Conservation (phyloP, 106 monocot species). For the Agapanthus africanus region DNA sequence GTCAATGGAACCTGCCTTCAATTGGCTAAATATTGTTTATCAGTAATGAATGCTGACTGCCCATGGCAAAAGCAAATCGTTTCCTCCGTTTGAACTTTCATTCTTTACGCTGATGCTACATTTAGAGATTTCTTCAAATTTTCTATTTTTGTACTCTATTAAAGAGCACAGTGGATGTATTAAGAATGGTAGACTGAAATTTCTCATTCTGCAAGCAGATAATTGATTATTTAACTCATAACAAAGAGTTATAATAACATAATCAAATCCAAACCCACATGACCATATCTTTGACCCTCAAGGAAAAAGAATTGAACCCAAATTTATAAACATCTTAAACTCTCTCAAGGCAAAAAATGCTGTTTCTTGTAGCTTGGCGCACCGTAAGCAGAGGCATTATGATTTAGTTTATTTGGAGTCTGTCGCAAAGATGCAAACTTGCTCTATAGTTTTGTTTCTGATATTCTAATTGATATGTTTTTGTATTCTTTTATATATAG, state of each 20-base stretch:
- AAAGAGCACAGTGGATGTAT: background rate
- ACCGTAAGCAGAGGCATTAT: conserved; percentile 16
- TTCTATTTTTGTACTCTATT: background rate
- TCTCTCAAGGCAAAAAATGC: background rate
- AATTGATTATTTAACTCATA: background rate
- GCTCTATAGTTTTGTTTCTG: background rate
- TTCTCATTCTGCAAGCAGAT: background rate
- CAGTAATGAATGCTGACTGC: background rate
- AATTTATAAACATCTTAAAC: background rate
- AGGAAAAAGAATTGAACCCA: background rate
- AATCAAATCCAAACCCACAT: too few species aligned
- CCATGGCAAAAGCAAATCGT: background rate
- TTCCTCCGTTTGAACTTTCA: too few species aligned
- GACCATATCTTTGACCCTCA: too few species aligned
- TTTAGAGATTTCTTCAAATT: too few species aligned
- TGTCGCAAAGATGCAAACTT: background rate
- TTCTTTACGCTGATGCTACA: too few species aligned
- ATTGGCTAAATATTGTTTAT: background rate
- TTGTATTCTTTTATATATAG: background rate
- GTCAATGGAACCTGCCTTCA: background rate
- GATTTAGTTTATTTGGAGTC: conserved; percentile 27
- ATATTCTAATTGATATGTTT: background rate
- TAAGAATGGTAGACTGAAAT: background rate
- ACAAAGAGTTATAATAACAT: too few species aligned
- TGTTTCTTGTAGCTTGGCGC: conserved; percentile 28